Conservation (phyloP, 768 basidiomycete genomes). For the Mycena haematopus region DNA sequence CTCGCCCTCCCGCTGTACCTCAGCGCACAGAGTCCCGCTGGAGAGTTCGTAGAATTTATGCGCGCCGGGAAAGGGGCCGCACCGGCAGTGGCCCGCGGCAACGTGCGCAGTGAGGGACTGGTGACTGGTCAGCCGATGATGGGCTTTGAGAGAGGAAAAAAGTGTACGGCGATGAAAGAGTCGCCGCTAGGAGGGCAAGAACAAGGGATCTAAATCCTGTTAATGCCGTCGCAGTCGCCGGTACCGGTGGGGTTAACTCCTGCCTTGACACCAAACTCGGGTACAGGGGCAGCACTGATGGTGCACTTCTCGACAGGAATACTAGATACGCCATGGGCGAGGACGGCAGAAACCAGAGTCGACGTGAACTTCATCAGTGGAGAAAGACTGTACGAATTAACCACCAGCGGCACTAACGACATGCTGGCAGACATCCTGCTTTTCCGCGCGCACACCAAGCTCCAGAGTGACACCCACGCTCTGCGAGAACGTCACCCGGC, state of each 20-base stretch:
- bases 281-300: conserved; percentile 52
- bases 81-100: neutral
- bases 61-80: too few relatives aligned
- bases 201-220: conserved; percentile 2
- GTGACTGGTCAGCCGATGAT: neutral
- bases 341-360: conserved; percentile 32
- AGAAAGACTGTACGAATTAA: too few relatives aligned
- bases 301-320: conserved; percentile 48
- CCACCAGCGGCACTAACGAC: conserved; percentile 90
- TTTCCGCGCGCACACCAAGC: conserved; percentile 89
- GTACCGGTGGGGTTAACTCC: conserved; percentile 3
- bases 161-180: conserved; percentile 3
- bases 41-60: too few relatives aligned
- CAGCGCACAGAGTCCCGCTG: too few relatives aligned
- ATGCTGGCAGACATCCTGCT: conserved; percentile 82
- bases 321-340: conserved; percentile 46
- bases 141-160: neutral
- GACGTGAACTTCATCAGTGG: conserved; percentile 41
- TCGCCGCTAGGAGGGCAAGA: conserved; percentile 3
- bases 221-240: neutral
- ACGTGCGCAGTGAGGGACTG: conserved; percentile 6
- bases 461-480: conserved; percentile 94
- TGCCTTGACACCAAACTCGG: neutral
- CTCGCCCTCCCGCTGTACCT: too few relatives aligned
- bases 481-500: conserved; percentile 92